Percentiles rank a stretch among this genome's conserved stretches.
Conservation (phyloP, 352 stramenopile genomes). For the Globisporangium spinosum region DNA sequence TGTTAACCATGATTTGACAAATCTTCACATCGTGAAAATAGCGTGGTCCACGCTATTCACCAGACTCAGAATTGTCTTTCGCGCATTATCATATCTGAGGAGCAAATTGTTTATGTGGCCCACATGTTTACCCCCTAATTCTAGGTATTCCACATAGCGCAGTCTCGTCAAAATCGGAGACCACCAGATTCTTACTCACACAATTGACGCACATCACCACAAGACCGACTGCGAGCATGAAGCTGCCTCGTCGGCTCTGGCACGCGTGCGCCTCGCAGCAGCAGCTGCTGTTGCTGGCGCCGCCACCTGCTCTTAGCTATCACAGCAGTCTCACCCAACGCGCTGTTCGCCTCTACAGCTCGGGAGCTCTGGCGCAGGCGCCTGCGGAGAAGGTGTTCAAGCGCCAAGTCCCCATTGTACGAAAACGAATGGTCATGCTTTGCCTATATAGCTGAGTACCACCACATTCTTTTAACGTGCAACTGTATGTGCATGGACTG, state of each 20-base stretch:
- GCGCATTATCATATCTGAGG: too few species aligned
- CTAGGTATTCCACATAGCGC: background rate
- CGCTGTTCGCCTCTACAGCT: background rate
- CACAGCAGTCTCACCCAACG: background rate
- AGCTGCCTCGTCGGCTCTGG: background rate
- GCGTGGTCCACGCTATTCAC: too few species aligned
- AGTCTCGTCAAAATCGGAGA: background rate
- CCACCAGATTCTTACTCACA: background rate
- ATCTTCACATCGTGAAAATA: too few species aligned
- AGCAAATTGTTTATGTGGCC: too few species aligned
- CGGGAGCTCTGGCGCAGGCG: background rate
- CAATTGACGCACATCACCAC: too few species aligned
- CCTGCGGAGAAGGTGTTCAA: slow-evolving; percentile 10
- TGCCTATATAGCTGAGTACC: background rate
- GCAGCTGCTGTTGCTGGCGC: background rate
- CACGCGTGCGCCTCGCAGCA: background rate
- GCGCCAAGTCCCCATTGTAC: slow-evolving; percentile 18
- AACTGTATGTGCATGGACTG: background rate
- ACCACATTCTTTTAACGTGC: background rate
- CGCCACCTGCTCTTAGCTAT: background rate
- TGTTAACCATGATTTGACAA: too few species aligned
- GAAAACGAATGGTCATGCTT: background rate
- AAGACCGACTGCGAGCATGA: background rate
- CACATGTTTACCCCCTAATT: background rate
- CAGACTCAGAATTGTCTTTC: too few species aligned